These are phyloP conservation scores for Phytopythium sindhum DNA, from an alignment of 352 stramenopile genomes.

Conservation along the genomic window DNA sequence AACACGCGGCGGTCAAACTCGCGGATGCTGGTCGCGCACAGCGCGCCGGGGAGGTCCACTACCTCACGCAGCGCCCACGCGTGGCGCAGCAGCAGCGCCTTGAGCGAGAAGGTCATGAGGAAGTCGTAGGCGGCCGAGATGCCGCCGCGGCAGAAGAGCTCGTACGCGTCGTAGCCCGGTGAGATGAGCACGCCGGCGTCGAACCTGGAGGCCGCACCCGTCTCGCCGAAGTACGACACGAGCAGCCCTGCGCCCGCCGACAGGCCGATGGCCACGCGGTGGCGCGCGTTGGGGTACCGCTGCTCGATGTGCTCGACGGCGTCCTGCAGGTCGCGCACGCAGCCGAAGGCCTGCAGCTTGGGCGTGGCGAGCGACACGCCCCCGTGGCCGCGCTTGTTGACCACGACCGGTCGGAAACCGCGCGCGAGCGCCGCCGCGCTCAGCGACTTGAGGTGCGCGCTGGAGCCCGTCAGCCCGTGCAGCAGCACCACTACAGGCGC, in stretches of 20 bases:
- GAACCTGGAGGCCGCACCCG: conserved; percentile 21
- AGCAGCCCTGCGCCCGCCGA: conserved; percentile 37
- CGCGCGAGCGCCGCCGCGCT: conserved; percentile 29
- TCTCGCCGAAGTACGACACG: conserved; percentile 37
- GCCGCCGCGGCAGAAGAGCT: conserved; percentile 32
- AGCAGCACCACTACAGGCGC: conserved; percentile 31
- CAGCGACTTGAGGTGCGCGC: conserved; percentile 26
- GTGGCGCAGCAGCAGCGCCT: conserved; percentile 31
- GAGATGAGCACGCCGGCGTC: conserved; percentile 34
- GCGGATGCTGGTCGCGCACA: conserved; percentile 23
- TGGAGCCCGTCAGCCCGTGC: conserved; percentile 42
- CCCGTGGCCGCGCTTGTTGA: conserved; percentile 54
- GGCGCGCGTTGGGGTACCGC: conserved; percentile 19
- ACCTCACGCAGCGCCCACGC: conserved; percentile 13
- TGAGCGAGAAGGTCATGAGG: conserved; percentile 40
- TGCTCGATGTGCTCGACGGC: conserved; percentile 24
- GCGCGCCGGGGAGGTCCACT: conserved; percentile 24
- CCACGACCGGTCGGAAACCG: conserved; percentile 45
- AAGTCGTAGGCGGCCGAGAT: conserved; percentile 35
- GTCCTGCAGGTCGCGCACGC: conserved; percentile 28
- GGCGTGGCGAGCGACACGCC: conserved; percentile 30
- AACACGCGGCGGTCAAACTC: conserved; percentile 40
- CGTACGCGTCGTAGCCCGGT: conserved; percentile 33
- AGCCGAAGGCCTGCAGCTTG: conserved; percentile 39
- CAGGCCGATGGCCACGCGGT: conserved; percentile 28